Evolutionary conservation across 176 grass and related monocot genomes (phyloP), one percentile per base, ranked within the genome.

Genomic region (Bromus sterilis): DNA sequence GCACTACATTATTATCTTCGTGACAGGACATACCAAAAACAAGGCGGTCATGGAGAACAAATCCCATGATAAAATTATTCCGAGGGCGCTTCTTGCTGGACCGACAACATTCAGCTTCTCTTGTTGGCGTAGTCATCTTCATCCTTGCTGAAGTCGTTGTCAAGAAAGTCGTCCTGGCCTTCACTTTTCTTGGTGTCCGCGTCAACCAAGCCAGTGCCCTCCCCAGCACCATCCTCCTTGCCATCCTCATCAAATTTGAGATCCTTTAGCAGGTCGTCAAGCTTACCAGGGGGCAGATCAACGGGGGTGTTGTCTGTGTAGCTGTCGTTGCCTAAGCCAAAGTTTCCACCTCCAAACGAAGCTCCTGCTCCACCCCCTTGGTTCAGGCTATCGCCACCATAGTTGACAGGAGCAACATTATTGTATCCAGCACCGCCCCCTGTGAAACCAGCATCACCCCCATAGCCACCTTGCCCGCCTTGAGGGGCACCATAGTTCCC

Each of bases 61-160:
- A 12, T 63, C 56, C 56, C 30, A 12, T 9, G 24, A 31, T n/a
- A 28, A 31, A 74, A 33, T 72, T 53, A 29, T 43, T 30, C 0
- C 4, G 61, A 4, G 25, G 5, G 4, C 41, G 12, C 46, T 56
- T 25, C 40, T 66, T 35, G 30, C 11, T 80, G 15, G 24, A 37
- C 5, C 3, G 20, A 18, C 7, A 6, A 14, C 1, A 30, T 87
- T 41, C 70, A 91, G 34, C 78, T 77, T 66, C 63, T 87, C 59
- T 91, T 91, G 70, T 84, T 81, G 28, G 82, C 85, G 41, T 83
- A 90, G 64, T 87, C 82, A 41, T 77, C 85, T 28, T 87, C 62
- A 13, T 88, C 78, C 65, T 91, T 88, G 49, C 49, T 53, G 12
- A 78, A 81, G 78, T 78, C 61, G 1, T 15, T 76, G 2, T 84